Evolutionary conservation across 1,284 basidiomycete species (phyloP).

Genomic region (Ganoderma leucocontextum): DNA sequence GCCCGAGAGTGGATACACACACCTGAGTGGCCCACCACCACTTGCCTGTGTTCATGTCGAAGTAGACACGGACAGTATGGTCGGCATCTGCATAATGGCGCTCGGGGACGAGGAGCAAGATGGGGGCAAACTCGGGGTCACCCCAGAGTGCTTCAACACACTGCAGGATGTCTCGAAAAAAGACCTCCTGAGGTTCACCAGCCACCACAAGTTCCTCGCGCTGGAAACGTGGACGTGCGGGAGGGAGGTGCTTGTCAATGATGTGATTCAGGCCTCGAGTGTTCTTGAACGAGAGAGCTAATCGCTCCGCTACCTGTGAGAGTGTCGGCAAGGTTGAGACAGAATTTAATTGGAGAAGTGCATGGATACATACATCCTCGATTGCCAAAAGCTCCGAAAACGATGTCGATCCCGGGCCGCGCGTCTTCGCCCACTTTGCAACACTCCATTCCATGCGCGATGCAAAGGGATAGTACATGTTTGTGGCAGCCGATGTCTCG

Average conservation of each 20-base stretch:
- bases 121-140: constrained; percentile 23
- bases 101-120: constrained; percentile 42
- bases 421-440: constrained; percentile 21
- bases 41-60: constrained; percentile 39
- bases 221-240: constrained; percentile 35
- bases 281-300: constrained; percentile 43
- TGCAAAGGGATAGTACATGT: constrained; percentile 14
- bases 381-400: constrained; percentile 25
- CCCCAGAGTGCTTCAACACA: constrained; percentile 34
- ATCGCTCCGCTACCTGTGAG: constrained; percentile 28
- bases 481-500: neutral
- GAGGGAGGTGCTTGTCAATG: constrained; percentile 42
- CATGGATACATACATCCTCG: constrained; percentile 24
- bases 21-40: constrained; percentile 52
- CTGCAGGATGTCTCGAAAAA: constrained; percentile 40
- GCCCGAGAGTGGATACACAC: constrained; percentile 5
- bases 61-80: constrained; percentile 35
- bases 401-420: constrained; percentile 17
- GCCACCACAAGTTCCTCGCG: constrained; percentile 32
- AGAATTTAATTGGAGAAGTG: neutral
- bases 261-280: constrained; percentile 41
- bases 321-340: neutral
- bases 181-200: constrained; percentile 38
- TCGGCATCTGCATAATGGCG: constrained; percentile 40
- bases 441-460: constrained; percentile 11